Base-by-base conservation (phyloP, 768 basidiomycete genomes). In the Leccinum rimulosum region DNA sequence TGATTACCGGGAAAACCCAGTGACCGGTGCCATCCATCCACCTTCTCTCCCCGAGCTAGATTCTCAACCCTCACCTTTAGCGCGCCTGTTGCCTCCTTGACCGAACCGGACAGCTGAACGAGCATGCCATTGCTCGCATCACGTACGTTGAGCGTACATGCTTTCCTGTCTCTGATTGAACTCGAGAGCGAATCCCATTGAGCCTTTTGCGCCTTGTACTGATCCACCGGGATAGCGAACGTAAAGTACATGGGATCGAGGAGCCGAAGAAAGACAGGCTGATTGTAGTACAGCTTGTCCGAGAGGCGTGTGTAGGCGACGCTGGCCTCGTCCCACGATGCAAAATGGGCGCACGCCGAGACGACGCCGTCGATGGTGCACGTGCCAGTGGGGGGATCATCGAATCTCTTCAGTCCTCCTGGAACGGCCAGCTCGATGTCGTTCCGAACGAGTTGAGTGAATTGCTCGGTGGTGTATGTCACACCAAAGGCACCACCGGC, bases 51-150 rank as follows among this genome's bases (percentile, higher is more conserved):
- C 22, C 74, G 74, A 2, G 77, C 79, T 40, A 87, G 66, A 54
- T 74, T 79, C 67, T 87, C 86, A 25, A 25, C 81, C 54, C 84
- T 73, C 12, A 86, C 84, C 70, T 86, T 87, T 60, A 87, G 64
- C 4, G 78, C 75, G 1, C 85, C 86, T 1, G 80, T 76, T 1
- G 77, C 77, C 62, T 81, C 79, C 69, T 82, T 81, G 53, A 81
- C 80, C 15, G 80, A 74, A 0, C 85, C 85, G 1, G 73, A 62
- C n/a, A 86, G 74, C 4, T 71, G 76, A 43, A 86, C 75, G 15
- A 73, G 69, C 48, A 80, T 75, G 8, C 40, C 50, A 38, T 66
- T 64, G 19, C 62, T 65, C 9, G 27, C 45, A 27, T 72, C 68
- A 19, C 62, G 64, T 4, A 79, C 66, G 38, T 68, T 56, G 19